Evolutionary conservation across 371 early-diverging fungal species (phyloP), one percentile per base, ranked within the genome.

Genomic region (Blakeslea trispora): DNA sequence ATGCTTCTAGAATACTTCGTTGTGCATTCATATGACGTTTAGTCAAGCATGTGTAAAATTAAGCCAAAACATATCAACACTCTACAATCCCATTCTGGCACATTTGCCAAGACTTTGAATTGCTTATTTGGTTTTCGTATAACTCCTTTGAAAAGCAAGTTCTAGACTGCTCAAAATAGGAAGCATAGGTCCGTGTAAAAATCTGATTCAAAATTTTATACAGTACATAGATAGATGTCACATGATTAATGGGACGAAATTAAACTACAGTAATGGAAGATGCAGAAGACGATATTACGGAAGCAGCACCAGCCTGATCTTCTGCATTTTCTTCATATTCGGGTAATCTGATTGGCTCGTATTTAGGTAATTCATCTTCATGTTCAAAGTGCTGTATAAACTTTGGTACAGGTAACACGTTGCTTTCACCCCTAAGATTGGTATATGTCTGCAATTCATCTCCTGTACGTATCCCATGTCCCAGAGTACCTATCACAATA

Each of bases 331-430:
- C 37, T 37, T 37, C 37, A 37, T 37, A 37, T 13, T 37, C 37
- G 11, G 63, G 63, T 17, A 57, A 14, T 40, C 57, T 50, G n/a
- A 32, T 42, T 13, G 52, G 17, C 3, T 62, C 63, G 19, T 62
- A 62, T 5, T 45, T 15, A 21, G 63, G 63, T 21, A 62, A 28
- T 8, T n/a, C 46, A 28, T 62, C 57, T 41, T 62, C 57, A 37
- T 51, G 23, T 24, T 57, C 52, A 14, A 42, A 18, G 5, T 28
- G 5, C 50, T 62, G 18, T 9, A 62, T 34, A 32, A 62, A 57
- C 28, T 51, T 52, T 8, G 63, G 63, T 11, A 5, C 4, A 14
- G 57, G 57, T 7, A 57, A 13, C 28, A 24, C 31, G 14, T 31
- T 7, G 8, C 35, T 19, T 11, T 45, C 22, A 15, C 45, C 23